Evolutionary conservation across 75 land plant species (phyloP).

Genomic region (Picea glauca): DNA sequence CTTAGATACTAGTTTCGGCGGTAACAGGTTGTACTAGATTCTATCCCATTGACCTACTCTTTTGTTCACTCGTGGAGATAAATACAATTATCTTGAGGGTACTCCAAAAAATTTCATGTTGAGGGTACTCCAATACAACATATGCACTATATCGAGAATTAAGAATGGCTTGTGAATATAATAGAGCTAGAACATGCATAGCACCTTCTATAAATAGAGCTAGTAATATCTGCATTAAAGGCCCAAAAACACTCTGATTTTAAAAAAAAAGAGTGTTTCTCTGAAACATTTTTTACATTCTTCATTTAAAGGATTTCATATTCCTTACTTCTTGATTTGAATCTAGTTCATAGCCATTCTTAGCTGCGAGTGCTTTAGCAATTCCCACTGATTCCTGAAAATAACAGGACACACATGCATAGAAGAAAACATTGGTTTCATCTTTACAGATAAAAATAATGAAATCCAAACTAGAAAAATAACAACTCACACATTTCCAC

Average conservation of each 20-base stretch:
- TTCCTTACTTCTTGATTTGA: slow-evolving; percentile 89
- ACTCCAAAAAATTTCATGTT: not conserved
- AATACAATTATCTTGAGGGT: too few relatives aligned
- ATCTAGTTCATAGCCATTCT: slow-evolving; percentile 93
- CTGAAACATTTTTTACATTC: not conserved
- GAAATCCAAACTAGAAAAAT: not conserved
- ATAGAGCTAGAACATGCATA: not conserved
- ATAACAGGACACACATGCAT: not conserved
- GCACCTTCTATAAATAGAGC: not conserved
- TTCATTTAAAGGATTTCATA: not conserved
- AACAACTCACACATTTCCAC: not conserved
- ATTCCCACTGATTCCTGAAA: slow-evolving; percentile 95
- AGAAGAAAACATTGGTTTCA: not conserved
- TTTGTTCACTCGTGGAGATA: too few relatives aligned
- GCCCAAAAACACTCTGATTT: not conserved
- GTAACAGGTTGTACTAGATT: too few relatives aligned
- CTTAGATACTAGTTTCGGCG: too few relatives aligned
- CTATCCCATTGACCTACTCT: too few relatives aligned
- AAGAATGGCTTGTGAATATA: not conserved
- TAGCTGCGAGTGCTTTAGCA: slow-evolving; percentile 97
- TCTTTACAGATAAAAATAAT: not conserved
- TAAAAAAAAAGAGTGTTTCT: not conserved
- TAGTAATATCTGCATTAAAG: not conserved
- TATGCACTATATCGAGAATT: not conserved
- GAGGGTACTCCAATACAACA: not conserved